A percentile compares a stretch with the other conserved stretches of the same genome.
These are phyloP conservation scores for Magnusiomyces fungicola DNA, from an alignment of 1,139 yeast genomes.

Conservation along the genomic window DNA sequence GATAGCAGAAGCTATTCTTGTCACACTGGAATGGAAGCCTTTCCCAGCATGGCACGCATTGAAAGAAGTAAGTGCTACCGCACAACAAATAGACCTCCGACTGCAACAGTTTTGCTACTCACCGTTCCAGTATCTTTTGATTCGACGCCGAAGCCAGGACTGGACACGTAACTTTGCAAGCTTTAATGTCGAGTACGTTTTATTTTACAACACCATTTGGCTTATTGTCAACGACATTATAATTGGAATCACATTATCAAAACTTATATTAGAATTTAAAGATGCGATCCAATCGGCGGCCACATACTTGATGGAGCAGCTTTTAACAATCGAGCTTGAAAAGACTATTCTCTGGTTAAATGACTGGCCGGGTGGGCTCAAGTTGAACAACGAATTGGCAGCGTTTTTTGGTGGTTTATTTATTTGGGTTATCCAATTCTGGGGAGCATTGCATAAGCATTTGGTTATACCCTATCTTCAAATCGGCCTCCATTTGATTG, in stretches of 20 bases:
- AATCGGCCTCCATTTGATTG: constrained; percentile 28
- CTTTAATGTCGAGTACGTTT: constrained; percentile 60
- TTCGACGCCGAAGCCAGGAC: constrained; percentile 30
- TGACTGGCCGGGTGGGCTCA: constrained; percentile 90
- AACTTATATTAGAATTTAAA: constrained; percentile 43
- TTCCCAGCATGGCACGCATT: constrained; percentile 28
- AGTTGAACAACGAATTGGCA: constrained; percentile 81
- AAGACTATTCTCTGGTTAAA: constrained; percentile 65
- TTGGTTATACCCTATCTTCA: constrained; percentile 15
- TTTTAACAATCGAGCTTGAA: constrained; percentile 39
- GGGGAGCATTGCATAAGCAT: constrained; percentile 35
- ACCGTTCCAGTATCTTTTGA: constrained; percentile 70
- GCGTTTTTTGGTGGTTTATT: constrained; percentile 79
- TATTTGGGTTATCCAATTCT: constrained; percentile 73
- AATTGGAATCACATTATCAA: constrained; percentile 58
- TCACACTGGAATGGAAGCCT: constrained; percentile 34
- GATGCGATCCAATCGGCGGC: constrained; percentile 29
- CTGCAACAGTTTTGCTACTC: constrained; percentile 70
- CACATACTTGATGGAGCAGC: constrained; percentile 32
- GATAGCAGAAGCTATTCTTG: constrained; percentile 33
- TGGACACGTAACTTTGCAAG: constrained; percentile 31
- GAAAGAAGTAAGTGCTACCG: constrained; percentile 50
- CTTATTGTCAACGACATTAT: constrained; percentile 73
- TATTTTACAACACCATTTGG: constrained; percentile 86
- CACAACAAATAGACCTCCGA: constrained; percentile 73